Evolutionary conservation across 805 yeast genomes (phyloP), one percentile per base, ranked within the genome.

Genomic region (Myxozyma melibiosi): DNA sequence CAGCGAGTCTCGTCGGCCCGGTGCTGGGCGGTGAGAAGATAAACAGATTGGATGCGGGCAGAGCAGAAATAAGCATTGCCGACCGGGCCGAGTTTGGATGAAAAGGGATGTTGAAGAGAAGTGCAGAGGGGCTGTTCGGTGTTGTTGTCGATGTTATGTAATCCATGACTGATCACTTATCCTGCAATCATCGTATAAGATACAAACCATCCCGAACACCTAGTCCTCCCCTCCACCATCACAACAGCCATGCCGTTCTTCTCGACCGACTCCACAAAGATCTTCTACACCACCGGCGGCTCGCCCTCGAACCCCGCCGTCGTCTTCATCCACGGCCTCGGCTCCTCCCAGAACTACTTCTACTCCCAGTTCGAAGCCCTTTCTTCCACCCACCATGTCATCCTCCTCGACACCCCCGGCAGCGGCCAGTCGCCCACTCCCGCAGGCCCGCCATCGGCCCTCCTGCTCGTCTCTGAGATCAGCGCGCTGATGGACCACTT

Each of bases 341-440:
- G 53, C 14, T 49, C 53, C 27, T 49, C 53, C 39, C 53, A 49
- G 27, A 49, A 49, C 46, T 49, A 40, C 46, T 49, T 30, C 53
- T 49, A 40, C 40, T 28, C 53, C 31, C 53, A 49, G n/a, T 40
- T 49, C 4, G 46, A 49, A 24, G 45, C 45, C 1, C 40, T 49
- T 20, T 18, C 38, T 30, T 3, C 14, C n/a, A 25, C 53, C 40
- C 39, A 39, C 16, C 31, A 14, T 22, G 39, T 40, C 34, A 7
- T 49, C 31, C 40, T 49, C 33, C 6, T 49, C 46, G 53, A 49
- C 38, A 40, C 53, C 2, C 53, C 53, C 2, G 53, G 46, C 30
- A 49, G 53, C 40, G 53, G 45, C 2, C 53, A 49, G 35, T 49
- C 53, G 2, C 46, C 53, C n/a, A 7, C 40, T 13, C 53, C 53